These are phyloP conservation scores for Tremella fuciformis DNA, from an alignment of 768 basidiomycete genomes.

Conservation along the genomic window DNA sequence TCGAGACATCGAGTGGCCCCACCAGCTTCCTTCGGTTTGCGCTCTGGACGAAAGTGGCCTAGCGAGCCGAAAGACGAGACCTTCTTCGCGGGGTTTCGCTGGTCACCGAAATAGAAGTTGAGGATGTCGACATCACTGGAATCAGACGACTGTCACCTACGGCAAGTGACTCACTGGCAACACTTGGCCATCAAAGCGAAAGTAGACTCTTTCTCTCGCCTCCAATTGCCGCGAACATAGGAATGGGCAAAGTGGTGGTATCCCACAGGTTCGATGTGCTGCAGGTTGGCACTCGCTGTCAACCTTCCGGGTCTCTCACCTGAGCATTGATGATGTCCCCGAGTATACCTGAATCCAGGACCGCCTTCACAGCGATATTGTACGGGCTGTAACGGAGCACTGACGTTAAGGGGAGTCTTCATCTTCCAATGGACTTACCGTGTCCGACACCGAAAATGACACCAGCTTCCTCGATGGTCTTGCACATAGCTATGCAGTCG, in stretches of 20 bases:
- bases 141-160: background rate
- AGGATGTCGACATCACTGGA: constrained; percentile 72
- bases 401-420: too few relatives aligned
- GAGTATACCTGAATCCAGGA: constrained; percentile 66
- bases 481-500: constrained; percentile 68
- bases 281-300: constrained; percentile 56
- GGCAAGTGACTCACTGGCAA: constrained; percentile 65
- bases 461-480: constrained; percentile 38
- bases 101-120: constrained; percentile 20
- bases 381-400: constrained; percentile 82
- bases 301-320: constrained; percentile 28
- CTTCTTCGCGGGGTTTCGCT: constrained; percentile 41
- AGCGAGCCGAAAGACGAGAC: constrained; percentile 84
- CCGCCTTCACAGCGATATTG: constrained; percentile 64
- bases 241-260: constrained; percentile 86
- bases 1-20: constrained; percentile 67
- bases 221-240: constrained; percentile 80
- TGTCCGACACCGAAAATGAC: constrained; percentile 83
- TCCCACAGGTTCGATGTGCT: constrained; percentile 77
- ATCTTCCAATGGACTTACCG: constrained; percentile 53
- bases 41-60: constrained; percentile 69
- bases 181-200: constrained; percentile 85
- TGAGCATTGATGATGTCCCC: constrained; percentile 71
- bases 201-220: constrained; percentile 63
- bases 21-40: constrained; percentile 68